Evolutionary conservation across 2,329 filamentous ascomycete genomes (phyloP), one percentile per base, ranked within the genome.

Genomic region (Microdochium paspali): DNA sequence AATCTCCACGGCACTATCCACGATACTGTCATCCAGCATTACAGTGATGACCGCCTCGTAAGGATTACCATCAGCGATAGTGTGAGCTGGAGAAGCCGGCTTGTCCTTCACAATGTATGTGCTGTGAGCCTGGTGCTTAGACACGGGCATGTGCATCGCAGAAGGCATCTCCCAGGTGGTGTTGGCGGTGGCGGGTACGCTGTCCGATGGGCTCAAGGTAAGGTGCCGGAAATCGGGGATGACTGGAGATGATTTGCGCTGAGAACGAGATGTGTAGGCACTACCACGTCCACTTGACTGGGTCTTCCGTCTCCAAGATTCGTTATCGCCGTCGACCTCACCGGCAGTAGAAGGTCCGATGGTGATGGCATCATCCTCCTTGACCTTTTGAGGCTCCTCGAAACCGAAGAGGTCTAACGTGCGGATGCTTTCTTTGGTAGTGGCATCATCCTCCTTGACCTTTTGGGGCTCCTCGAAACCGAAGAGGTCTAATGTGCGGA

Each of bases 201-300:
- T 69, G 23, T 56, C 62, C 26, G 63, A 61, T 18, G 67, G 67
- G 25, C 61, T 66, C 53, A 56, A 57, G 10, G 58, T 58, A 12
- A 64, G 66, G 24, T 61, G 64, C 45, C 66, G 65, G 13, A 59
- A 49, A 1, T 51, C 48, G 7, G 74, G 73, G 40, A 79, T 61
- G 2, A 77, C 64, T 2, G 72, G 73, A 15, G 76, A 79, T 3
- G 74, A 77, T 45, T 66, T 68, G 18, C 73, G 69, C 53, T 71
- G 69, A 18, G 55, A 56, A 61, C 58, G 46, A 56, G 45, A 25
- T 58, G 48, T 43, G 26, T 23, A 9, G 32, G 18, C 26, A 46
- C 28, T 46, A 48, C 44, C 21, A 32, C 50, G 40, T 45, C 46
- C 35, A 52, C 51, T 15, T 54, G 52, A 13, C 43, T 30, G 4